These are phyloP conservation scores for Phlebiopsis gigantea DNA, from an alignment of 768 basidiomycete genomes.

Conservation along the genomic window DNA sequence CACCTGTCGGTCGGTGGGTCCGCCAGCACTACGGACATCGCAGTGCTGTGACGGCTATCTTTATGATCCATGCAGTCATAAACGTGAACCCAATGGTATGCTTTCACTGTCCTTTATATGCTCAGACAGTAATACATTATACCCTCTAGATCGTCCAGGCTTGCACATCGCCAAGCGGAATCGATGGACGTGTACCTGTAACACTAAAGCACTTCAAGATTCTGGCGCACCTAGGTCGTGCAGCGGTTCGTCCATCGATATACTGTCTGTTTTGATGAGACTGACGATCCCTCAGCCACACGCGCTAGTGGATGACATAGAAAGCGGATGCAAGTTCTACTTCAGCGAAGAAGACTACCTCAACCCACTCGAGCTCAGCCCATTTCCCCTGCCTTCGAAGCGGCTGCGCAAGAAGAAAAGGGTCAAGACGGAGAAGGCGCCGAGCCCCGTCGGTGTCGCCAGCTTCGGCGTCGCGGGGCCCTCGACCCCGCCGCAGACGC, in stretches of 20 bases:
- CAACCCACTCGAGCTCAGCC: conserved; percentile 25
- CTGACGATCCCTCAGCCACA: conserved; percentile 34
- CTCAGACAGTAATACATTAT: too few relatives aligned
- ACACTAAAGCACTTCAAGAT: conserved; percentile 74
- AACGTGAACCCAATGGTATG: conserved; percentile 48
- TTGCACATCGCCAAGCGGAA: conserved; percentile 27
- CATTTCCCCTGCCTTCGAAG: conserved; percentile 8
- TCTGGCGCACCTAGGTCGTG: conserved; percentile 61
- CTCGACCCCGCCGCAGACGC: conserved; percentile 22
- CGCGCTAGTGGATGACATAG: conserved; percentile 56
- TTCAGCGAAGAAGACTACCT: conserved; percentile 67
- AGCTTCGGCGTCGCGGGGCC: background rate
- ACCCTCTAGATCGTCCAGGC: conserved; percentile 49
- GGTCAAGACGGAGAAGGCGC: background rate
- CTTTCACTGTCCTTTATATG: too few relatives aligned
- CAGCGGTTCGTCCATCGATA: conserved; percentile 40
- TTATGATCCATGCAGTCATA: conserved; percentile 69
- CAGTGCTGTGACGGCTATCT: conserved; percentile 56
- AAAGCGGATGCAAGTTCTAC: conserved; percentile 63
- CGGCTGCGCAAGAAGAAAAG: conserved; percentile 29
- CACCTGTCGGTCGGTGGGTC: conserved; percentile 57
- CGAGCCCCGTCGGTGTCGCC: background rate
- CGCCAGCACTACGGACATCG: conserved; percentile 49
- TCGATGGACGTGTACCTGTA: conserved; percentile 47
- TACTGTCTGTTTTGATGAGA: background rate